Evolutionary conservation across 139 green algal species (phyloP).

Genomic region (Astrephomene gubernaculifera): DNA sequence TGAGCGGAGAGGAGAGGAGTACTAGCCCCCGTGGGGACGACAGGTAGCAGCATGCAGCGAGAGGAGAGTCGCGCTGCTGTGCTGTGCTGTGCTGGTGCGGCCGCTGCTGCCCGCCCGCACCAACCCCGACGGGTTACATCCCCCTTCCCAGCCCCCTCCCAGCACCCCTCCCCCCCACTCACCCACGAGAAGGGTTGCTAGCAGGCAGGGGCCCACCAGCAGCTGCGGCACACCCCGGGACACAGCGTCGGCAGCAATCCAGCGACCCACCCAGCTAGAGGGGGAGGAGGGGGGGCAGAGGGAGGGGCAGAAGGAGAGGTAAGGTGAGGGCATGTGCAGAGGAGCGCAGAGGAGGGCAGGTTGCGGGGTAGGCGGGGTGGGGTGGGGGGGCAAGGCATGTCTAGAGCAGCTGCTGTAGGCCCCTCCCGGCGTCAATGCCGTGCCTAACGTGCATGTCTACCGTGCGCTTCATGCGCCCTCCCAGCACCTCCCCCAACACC

Average conservation of each 20-base stretch:
- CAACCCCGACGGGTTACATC: background rate
- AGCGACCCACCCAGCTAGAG: constrained; percentile 27
- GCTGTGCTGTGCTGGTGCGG: background rate
- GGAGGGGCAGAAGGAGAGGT: background rate
- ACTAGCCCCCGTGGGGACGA: too few species aligned
- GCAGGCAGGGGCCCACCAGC: constrained; percentile 18
- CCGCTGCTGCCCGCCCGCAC: background rate
- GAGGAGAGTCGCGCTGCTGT: background rate
- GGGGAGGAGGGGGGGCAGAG: background rate
- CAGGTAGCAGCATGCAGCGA: background rate
- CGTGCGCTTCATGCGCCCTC: too few species aligned
- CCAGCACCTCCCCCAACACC: too few species aligned
- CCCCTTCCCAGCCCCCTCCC: background rate
- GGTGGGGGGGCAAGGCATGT: background rate
- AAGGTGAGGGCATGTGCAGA: background rate
- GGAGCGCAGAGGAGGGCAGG: background rate
- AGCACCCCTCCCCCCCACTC: background rate
- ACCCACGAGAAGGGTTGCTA: background rate
- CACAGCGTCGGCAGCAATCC: constrained; percentile 11
- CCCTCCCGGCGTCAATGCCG: background rate
- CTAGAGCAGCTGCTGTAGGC: background rate
- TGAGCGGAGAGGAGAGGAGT: too few species aligned
- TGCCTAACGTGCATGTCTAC: background rate
- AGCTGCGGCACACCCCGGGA: constrained; percentile 10
- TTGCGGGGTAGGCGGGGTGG: background rate